A percentile compares a stretch with the other conserved stretches of the same genome.
phyloP scores from a whole-genome alignment of 257 asterid genomes.

The Ballota nigra region DNA sequence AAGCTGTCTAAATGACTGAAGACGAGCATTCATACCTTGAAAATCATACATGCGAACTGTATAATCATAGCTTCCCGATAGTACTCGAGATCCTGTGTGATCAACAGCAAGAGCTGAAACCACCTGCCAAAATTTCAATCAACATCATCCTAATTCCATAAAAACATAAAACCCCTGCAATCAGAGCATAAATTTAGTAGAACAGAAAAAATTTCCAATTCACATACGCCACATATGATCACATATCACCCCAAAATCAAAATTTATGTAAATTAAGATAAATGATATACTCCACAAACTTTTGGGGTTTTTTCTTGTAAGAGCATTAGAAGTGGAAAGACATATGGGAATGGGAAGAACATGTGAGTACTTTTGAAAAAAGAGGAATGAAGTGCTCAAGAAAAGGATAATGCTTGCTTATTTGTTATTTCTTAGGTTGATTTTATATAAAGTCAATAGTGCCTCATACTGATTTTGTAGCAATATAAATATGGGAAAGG shows the following conservation, averaged over 20 bases:
- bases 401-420: not conserved
- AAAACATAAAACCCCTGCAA: not conserved
- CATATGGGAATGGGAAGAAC: not conserved
- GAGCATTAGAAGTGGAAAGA: not conserved
- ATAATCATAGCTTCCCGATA: conserved; percentile 92
- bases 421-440: not conserved
- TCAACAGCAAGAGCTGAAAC: conserved; percentile 93
- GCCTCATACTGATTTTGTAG: not conserved
- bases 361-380: not conserved
- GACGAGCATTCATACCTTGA: conserved; percentile 95
- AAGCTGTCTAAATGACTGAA: conserved; percentile 91
- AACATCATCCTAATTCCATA: not conserved
- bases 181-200: not conserved
- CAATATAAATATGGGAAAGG: not conserved
- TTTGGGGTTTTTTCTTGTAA: not conserved
- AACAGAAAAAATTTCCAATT: not conserved
- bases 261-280: not conserved
- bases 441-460: not conserved
- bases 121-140: conserved; percentile 49
- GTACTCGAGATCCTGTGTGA: conserved; percentile 88
- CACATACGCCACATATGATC: not conserved
- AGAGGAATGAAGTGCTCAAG: conserved; percentile 3
- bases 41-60: conserved; percentile 94
- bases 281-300: not conserved
- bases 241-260: not conserved